Conservation (phyloP, 2,329 filamentous ascomycete species). For the Coniella vitis region DNA sequence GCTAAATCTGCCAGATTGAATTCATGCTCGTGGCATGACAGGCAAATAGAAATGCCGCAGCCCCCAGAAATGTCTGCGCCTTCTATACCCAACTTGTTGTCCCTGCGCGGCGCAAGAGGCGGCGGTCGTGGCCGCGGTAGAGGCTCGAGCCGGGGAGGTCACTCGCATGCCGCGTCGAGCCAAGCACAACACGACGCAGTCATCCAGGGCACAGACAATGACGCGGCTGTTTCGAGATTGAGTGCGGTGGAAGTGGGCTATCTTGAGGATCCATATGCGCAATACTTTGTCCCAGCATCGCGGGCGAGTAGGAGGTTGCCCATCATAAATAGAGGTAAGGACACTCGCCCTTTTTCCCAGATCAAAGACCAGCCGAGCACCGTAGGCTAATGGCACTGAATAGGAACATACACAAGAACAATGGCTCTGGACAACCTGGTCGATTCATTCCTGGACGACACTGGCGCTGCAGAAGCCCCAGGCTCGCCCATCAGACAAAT, state of each 20-base stretch:
- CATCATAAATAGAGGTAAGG: conserved; percentile 84
- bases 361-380: conserved; percentile 59
- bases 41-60: conserved; percentile 11
- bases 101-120: conserved; percentile 42
- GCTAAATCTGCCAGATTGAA: too few species aligned
- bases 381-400: conserved; percentile 45
- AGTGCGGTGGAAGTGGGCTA: conserved; percentile 86
- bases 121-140: conserved; percentile 22
- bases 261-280: conserved; percentile 72
- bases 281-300: conserved; percentile 54
- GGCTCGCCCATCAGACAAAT: conserved; percentile 56
- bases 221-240: conserved; percentile 81
- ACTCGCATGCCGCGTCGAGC: conserved; percentile 19
- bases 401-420: conserved; percentile 90
- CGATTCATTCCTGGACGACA: conserved; percentile 55
- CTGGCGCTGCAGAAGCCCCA: conserved; percentile 19
- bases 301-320: conserved; percentile 62
- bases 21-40: background rate
- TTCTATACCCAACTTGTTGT: conserved; percentile 74
- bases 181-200: conserved; percentile 55
- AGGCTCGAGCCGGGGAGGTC: conserved; percentile 18
- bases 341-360: conserved; percentile 11
- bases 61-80: conserved; percentile 54
- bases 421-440: conserved; percentile 75
- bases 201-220: conserved; percentile 84